These are phyloP conservation scores for Picochlorum sp. DNA, from an alignment of 139 green algal species.

Conservation along the genomic window DNA sequence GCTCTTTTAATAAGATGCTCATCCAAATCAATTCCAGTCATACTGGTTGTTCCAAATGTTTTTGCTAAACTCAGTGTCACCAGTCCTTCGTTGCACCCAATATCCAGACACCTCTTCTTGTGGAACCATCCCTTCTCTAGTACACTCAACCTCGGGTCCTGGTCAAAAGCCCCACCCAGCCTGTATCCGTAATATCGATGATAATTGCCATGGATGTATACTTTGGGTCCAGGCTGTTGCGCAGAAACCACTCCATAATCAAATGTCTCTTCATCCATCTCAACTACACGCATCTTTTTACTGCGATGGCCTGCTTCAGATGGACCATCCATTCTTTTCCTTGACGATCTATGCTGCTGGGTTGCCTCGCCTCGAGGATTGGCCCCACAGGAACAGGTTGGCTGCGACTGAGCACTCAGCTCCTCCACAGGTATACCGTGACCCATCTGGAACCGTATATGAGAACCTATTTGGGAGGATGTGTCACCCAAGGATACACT, in stretches of 20 bases:
- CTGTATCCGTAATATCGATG: conserved; percentile 80
- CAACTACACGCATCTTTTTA: not conserved
- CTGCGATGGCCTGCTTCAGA: not conserved
- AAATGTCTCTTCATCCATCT: not conserved
- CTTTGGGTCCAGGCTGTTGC: not conserved
- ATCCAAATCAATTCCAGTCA: conserved; percentile 86
- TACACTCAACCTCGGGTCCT: conserved; percentile 45
- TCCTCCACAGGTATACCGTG: too few species aligned
- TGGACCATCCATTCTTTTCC: too few species aligned
- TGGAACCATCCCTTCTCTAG: conserved; percentile 63
- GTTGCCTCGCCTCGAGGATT: too few species aligned
- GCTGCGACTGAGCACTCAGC: too few species aligned
- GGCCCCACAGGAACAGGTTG: too few species aligned
- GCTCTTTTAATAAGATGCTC: conserved; percentile 48
- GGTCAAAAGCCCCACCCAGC: conserved; percentile 19
- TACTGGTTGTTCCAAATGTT: conserved; percentile 36
- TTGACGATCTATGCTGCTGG: too few species aligned
- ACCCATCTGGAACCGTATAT: too few species aligned
- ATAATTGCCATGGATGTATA: conserved; percentile 70
- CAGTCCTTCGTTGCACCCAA: conserved; percentile 91
- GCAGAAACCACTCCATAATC: conserved; percentile 1
- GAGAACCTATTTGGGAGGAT: too few species aligned
- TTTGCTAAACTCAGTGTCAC: conserved; percentile 67
- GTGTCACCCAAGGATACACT: too few species aligned
- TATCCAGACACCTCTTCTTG: conserved; percentile 59